Conservation (phyloP, 768 basidiomycete species). For the Baorangia bicolor region DNA sequence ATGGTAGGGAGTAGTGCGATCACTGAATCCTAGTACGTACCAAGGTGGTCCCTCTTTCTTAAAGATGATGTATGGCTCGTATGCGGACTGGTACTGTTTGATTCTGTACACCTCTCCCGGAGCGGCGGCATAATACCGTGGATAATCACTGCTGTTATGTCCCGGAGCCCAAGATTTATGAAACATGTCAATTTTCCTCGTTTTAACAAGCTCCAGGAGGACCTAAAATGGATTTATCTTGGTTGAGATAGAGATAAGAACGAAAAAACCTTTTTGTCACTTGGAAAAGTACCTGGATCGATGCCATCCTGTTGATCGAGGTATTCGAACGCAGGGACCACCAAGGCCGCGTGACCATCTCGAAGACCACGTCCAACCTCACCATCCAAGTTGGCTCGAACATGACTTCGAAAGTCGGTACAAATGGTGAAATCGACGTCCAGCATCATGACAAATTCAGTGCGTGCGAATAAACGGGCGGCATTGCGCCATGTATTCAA, state of each 20-base stretch:
- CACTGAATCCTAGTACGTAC: conserved; percentile 36
- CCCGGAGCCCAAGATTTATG: conserved; percentile 76
- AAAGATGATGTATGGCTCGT: conserved; percentile 88
- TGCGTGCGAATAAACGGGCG: conserved; percentile 80
- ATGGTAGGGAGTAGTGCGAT: background rate
- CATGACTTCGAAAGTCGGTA: conserved; percentile 68
- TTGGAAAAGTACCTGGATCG: conserved; percentile 60
- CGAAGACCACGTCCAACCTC: conserved; percentile 44
- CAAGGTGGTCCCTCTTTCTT: conserved; percentile 75
- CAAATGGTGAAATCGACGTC: conserved; percentile 88
- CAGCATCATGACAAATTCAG: conserved; percentile 86
- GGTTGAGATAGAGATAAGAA: background rate
- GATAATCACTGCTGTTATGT: conserved; percentile 80
- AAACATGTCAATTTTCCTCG: conserved; percentile 66
- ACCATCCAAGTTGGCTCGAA: conserved; percentile 41
- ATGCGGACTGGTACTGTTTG: conserved; percentile 73
- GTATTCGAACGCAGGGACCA: conserved; percentile 86
- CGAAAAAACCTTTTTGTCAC: conserved; percentile 56
- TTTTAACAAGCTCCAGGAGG: conserved; percentile 57
- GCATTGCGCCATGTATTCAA: conserved; percentile 91
- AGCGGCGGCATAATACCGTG: conserved; percentile 56
- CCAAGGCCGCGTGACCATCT: conserved; percentile 66
- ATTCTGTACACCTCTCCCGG: conserved; percentile 75
- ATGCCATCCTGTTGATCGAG: conserved; percentile 60
- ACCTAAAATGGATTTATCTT: conserved; percentile 32